These are phyloP conservation scores for Akanthomyces dipterigenus DNA, from an alignment of 2,329 filamentous ascomycete species.

Conservation along the genomic window DNA sequence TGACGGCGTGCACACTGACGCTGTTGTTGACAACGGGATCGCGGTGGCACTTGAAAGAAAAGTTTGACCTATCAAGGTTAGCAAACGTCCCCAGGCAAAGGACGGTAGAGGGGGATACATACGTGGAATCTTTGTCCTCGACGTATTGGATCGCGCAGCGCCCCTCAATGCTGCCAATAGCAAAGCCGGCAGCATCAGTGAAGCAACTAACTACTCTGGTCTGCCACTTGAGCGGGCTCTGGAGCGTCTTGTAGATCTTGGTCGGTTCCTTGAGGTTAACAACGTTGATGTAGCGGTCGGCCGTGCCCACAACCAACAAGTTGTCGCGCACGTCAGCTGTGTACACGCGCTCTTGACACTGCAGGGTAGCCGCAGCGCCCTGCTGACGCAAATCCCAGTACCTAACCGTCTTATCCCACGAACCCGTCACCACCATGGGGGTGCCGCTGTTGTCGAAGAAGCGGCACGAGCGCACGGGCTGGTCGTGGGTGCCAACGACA, in stretches of 20 bases:
- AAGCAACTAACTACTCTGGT: conserved; percentile 94
- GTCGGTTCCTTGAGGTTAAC: conserved; percentile 82
- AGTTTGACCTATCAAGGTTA: conserved; percentile 62
- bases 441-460: conserved; percentile 68
- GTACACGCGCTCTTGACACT: conserved; percentile 75
- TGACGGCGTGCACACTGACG: conserved; percentile 89
- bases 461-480: conserved; percentile 69
- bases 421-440: conserved; percentile 85
- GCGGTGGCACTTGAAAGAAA: conserved; percentile 98
- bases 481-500: conserved; percentile 79
- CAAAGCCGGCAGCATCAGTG: conserved; percentile 82
- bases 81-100: conserved; percentile 2
- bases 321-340: conserved; percentile 86
- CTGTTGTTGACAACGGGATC: conserved; percentile 68
- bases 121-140: conserved; percentile 84
- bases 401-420: conserved; percentile 85
- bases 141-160: conserved; percentile 98
- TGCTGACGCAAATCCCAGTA: conserved; percentile 76
- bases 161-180: conserved; percentile 93
- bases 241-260: conserved; percentile 92
- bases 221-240: conserved; percentile 97
- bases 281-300: conserved; percentile 93
- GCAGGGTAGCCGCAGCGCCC: conserved; percentile 57
- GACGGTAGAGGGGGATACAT: conserved; percentile 21
- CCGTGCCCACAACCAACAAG: conserved; percentile 84